Evolutionary conservation across 805 yeast species (phyloP), one percentile per base, ranked within the genome.

Genomic region (Yarrowia keelungensis): DNA sequence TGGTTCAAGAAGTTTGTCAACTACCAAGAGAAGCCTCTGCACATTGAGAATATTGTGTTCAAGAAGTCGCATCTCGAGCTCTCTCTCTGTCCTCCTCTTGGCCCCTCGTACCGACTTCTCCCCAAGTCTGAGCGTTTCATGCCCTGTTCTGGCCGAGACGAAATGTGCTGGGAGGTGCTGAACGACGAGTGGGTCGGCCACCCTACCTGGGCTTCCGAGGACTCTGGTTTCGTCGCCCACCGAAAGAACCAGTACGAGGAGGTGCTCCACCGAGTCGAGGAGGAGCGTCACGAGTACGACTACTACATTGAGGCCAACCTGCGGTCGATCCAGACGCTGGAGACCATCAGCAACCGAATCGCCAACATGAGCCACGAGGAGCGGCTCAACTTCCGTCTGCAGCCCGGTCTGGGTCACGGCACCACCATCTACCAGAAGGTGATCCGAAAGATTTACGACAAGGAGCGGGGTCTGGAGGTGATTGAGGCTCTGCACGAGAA

Each of bases 161-260:
- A 94, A 74, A 90, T 95, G 93, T 95, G 99, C 77, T 94, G 98
- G 98, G 98, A 94, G 76, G 97, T 95, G 15, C 84, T 95, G 74
- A 95, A 95, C 78, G 99, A 95, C 78, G 98, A 94, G 79, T 95
- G 98, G 98, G 98, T 95, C 43, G 97, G 98, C 8, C 98, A 95
- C 79, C 99, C 99, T 26, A 96, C 97, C n/a, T 95, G 99, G 99
- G 99, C 98, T 4, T 94, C 98, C 0, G 99, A 95, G 78, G 99
- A 95, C 78, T 91, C 97, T 12, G 99, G 99, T 0, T 95, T 94
- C 75, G 93, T 95, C 76, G 97, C 99, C n/a, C 99, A 95, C 78
- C 87, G 98, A 72, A 95, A 95, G 79, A 95, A 95, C 77, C 99
- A 95, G 80, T 95, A 94, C 77, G 99, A 95, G 79, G 99, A 95